phyloP scores from a whole-genome alignment of 2,329 filamentous ascomycete genomes.

The Tricladium varicosporioides region DNA sequence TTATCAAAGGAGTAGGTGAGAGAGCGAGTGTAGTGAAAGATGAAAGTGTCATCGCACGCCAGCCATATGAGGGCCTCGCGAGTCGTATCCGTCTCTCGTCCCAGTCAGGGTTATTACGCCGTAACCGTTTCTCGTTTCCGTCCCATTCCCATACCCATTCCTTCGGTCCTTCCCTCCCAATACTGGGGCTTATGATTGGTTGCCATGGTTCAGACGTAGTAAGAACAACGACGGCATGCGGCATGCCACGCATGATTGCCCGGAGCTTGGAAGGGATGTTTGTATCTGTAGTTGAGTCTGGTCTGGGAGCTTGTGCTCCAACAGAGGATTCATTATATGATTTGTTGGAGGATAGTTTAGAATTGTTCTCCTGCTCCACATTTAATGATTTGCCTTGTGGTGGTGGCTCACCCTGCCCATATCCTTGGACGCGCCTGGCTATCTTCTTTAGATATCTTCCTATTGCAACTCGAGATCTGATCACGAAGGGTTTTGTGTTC shows the following conservation, averaged over 20 bases:
- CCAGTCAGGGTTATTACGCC: not conserved
- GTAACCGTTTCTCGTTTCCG: no score
- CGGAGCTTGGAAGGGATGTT: constrained; percentile 21
- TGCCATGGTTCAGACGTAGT: constrained; percentile 17
- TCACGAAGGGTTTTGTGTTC: no score
- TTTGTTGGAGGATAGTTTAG: no score
- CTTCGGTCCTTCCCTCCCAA: no score
- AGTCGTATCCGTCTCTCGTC: not conserved
- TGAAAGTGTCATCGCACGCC: constrained; percentile 33
- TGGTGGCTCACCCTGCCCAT: no score
- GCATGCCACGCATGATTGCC: constrained; percentile 30
- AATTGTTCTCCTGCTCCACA: no score
- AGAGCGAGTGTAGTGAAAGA: constrained; percentile 34
- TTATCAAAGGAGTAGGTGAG: constrained; percentile 30
- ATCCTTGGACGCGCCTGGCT: no score
- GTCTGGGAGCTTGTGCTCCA: not conserved
- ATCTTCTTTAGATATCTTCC: no score
- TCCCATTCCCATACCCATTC: no score
- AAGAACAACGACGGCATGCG: constrained; percentile 31
- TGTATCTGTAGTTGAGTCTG: constrained; percentile 1
- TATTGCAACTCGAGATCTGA: no score
- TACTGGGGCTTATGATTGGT: no score
- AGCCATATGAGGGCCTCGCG: not conserved
- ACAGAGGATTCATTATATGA: not conserved
- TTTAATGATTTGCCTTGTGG: no score